Conservation (phyloP, 2,329 filamentous ascomycete species). For the Pestalotiopsis sp. region DNA sequence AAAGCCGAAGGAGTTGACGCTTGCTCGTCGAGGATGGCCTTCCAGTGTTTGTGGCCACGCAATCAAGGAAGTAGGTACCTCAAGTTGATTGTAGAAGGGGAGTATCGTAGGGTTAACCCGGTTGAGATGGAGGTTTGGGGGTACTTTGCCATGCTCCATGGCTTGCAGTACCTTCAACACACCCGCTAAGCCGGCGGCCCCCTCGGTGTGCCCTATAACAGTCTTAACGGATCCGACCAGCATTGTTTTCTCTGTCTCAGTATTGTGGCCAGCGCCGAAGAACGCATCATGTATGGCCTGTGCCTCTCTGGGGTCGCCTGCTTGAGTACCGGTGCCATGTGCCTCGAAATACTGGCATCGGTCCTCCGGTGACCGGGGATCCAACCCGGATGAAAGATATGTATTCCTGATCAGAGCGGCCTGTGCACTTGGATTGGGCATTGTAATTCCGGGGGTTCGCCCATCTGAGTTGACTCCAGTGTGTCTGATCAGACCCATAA, state of each 20-base stretch:
- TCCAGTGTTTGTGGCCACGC: slow-evolving; percentile 35
- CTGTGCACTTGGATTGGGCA: slow-evolving; percentile 50
- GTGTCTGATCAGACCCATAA: slow-evolving; percentile 47
- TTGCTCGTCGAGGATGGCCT: slow-evolving; percentile 39
- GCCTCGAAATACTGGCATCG: slow-evolving; percentile 49
- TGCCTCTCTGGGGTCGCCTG: slow-evolving; percentile 43
- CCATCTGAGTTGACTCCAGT: slow-evolving; percentile 53
- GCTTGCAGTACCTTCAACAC: slow-evolving; percentile 44
- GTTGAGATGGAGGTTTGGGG: slow-evolving; percentile 44
- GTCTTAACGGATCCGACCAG: slow-evolving; percentile 45
- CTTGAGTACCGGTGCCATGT: slow-evolving; percentile 41
- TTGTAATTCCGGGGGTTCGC: slow-evolving; percentile 51
- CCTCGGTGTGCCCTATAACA: slow-evolving; percentile 50
- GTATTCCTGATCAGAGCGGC: slow-evolving; percentile 42
- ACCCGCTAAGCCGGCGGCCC: slow-evolving; percentile 48
- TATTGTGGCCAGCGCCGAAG: slow-evolving; percentile 22
- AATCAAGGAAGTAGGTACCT: slow-evolving; percentile 30
- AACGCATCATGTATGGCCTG: slow-evolving; percentile 43
- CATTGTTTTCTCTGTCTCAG: slow-evolving; percentile 21
- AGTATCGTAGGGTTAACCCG: slow-evolving; percentile 39
- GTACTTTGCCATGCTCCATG: slow-evolving; percentile 38
- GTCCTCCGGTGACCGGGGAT: slow-evolving; percentile 30
- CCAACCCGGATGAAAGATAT: slow-evolving; percentile 42
- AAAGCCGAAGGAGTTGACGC: slow-evolving; percentile 47
- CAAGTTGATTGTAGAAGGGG: slow-evolving; percentile 33